A percentile compares a stretch with the other conserved stretches of the same genome.
phyloP scores from a whole-genome alignment of 164 flowering plant genomes.

The Tetracentron sinense region DNA sequence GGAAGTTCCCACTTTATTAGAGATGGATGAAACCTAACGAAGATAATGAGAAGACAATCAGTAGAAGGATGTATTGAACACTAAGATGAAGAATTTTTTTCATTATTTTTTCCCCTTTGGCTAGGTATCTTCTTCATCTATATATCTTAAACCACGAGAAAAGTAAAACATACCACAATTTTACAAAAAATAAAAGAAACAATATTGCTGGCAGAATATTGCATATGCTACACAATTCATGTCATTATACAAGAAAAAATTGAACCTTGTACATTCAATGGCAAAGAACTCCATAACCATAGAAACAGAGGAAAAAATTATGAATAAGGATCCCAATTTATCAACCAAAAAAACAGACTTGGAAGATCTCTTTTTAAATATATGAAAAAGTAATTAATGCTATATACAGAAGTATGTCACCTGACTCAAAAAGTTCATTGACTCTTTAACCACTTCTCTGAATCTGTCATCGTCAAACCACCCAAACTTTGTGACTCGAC shows the following conservation, averaged over 20 bases:
- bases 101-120: no score
- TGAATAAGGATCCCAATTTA: background rate
- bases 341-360: background rate
- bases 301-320: background rate
- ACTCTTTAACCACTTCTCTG: conserved; percentile 77
- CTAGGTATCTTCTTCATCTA: background rate
- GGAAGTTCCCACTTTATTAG: no score
- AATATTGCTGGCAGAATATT: background rate
- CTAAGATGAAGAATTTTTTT: no score
- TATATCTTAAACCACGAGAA: background rate
- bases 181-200: background rate
- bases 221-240: background rate
- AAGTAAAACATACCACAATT: background rate
- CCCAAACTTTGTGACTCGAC: conserved; percentile 90
- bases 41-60: no score
- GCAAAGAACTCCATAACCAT: background rate
- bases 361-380: background rate
- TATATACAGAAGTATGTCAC: conserved; percentile 28
- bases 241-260: no score
- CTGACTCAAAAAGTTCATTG: conserved; percentile 84
- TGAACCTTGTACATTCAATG: background rate
- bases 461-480: conserved; percentile 98
- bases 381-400: background rate
- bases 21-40: no score
- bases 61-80: no score